phyloP scores from a whole-genome alignment of 2,329 filamentous ascomycete species.

The Alternaria consortialis region DNA sequence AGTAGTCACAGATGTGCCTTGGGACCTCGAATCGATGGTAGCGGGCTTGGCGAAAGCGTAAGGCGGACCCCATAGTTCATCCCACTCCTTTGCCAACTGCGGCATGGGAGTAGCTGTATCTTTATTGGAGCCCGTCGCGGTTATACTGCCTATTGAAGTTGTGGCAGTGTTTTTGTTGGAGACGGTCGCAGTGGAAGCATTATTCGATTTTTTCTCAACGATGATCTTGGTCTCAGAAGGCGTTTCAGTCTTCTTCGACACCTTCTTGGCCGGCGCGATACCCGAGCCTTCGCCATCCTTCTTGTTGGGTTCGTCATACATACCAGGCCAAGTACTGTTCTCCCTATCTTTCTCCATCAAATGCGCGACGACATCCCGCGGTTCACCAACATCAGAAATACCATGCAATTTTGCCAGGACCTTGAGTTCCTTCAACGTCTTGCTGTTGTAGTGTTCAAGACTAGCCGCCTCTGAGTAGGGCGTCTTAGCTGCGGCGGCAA shows the following conservation, averaged over 20 bases:
- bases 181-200: background rate
- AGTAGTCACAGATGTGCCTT: background rate
- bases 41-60: background rate
- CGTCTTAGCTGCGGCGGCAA: background rate
- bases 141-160: background rate
- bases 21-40: background rate
- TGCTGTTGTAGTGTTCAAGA: background rate
- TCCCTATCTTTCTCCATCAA: background rate
- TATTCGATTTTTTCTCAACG: background rate
- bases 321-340: background rate
- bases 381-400: background rate
- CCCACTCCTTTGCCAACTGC: background rate
- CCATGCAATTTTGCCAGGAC: background rate
- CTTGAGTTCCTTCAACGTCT: background rate
- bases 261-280: background rate
- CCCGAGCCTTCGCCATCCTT: background rate
- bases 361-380: background rate
- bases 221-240: background rate
- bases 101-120: background rate
- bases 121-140: background rate
- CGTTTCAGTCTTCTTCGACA: background rate
- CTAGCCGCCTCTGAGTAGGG: background rate
- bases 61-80: background rate
- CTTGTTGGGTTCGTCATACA: background rate
- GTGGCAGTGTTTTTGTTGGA: background rate